Conservation (phyloP, 441 rosid genomes). For the Gossypium gossypioides region DNA sequence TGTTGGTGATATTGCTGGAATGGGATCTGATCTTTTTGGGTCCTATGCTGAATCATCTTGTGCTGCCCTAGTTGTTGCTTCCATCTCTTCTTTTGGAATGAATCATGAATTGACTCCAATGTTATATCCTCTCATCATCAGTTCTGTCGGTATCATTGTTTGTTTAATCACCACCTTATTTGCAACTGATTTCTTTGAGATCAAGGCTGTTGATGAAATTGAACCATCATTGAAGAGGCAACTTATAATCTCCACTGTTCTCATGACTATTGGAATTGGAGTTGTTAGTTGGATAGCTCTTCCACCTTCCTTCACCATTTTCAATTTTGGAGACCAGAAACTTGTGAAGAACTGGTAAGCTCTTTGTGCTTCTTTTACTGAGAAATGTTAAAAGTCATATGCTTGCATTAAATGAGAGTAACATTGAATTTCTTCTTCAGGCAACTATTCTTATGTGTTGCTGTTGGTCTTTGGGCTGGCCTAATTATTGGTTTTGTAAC, state of each 20-base stretch:
- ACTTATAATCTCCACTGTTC: constrained; percentile 70
- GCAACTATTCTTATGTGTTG: constrained; percentile 75
- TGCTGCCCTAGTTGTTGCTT: constrained; percentile 58
- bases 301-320: constrained; percentile 80
- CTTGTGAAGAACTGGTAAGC: constrained; percentile 70
- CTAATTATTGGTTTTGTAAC: constrained; percentile 84
- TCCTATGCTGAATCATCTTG: constrained; percentile 52
- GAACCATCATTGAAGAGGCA: constrained; percentile 81
- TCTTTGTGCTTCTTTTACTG: neutral
- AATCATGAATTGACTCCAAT: constrained; percentile 77
- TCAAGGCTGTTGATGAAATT: constrained; percentile 75
- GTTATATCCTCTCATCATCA: constrained; percentile 70
- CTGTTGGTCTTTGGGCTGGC: constrained; percentile 97
- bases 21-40: constrained; percentile 97
- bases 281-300: constrained; percentile 64
- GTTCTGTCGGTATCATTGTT: constrained; percentile 78
- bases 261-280: constrained; percentile 74
- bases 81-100: constrained; percentile 88
- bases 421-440: constrained; percentile 29
- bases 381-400: neutral
- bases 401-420: neutral
- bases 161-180: constrained; percentile 79
- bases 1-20: constrained; percentile 96
- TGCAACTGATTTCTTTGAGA: constrained; percentile 80
- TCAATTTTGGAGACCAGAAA: constrained; percentile 75